Conservation (phyloP, 2,329 filamentous ascomycete species). For the Diaporthe caulivora region DNA sequence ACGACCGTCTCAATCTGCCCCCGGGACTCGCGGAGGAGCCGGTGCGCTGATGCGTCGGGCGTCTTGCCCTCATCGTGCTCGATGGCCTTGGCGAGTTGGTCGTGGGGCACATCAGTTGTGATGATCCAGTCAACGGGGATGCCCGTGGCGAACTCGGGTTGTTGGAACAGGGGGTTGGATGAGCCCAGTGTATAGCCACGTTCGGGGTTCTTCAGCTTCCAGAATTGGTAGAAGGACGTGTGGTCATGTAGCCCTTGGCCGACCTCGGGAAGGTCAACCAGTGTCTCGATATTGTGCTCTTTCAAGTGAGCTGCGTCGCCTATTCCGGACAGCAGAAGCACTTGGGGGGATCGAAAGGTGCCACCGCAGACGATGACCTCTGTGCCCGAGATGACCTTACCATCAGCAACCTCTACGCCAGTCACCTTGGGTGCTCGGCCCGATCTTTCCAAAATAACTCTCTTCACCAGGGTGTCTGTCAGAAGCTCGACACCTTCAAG, state of each 20-base stretch:
- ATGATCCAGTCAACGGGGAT: slow-evolving; percentile 41
- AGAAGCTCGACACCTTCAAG: slow-evolving; percentile 44
- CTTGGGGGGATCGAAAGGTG: slow-evolving; percentile 48
- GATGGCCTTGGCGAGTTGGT: slow-evolving; percentile 34
- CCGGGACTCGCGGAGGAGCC: slow-evolving; percentile 41
- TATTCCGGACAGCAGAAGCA: slow-evolving; percentile 51
- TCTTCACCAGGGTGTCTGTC: slow-evolving; percentile 43
- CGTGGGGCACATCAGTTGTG: slow-evolving; percentile 34
- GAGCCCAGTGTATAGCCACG: slow-evolving; percentile 44
- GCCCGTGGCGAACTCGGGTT: slow-evolving; percentile 42
- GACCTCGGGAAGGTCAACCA: slow-evolving; percentile 49
- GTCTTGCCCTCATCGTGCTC: slow-evolving; percentile 43
- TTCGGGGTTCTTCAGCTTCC: slow-evolving; percentile 44
- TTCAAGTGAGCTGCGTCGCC: slow-evolving; percentile 46
- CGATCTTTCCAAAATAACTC: slow-evolving; percentile 42
- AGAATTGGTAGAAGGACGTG: slow-evolving; percentile 49
- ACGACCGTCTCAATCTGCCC: slow-evolving; percentile 45
- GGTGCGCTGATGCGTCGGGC: slow-evolving; percentile 38
- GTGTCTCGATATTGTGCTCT: slow-evolving; percentile 44
- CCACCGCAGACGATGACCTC: slow-evolving; percentile 50
- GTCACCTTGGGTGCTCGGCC: slow-evolving; percentile 41
- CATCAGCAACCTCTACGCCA: slow-evolving; percentile 43
- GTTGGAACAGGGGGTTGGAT: slow-evolving; percentile 40
- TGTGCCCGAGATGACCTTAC: slow-evolving; percentile 24
- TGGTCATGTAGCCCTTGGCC: slow-evolving; percentile 48